Evolutionary conservation across 2,329 filamentous ascomycete species (phyloP).

Genomic region (Scytalidium sp.): DNA sequence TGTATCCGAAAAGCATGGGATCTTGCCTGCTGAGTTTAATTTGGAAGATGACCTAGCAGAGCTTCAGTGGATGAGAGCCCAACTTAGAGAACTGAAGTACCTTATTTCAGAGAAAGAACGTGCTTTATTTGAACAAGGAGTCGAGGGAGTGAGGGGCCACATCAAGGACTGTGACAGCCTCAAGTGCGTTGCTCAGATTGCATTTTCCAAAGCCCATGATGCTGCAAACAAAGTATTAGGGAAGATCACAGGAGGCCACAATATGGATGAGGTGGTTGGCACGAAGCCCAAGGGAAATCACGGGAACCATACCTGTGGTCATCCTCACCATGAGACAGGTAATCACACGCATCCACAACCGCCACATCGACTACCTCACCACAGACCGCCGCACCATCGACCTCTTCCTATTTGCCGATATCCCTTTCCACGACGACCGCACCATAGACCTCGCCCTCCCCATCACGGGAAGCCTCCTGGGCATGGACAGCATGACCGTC

Average conservation of each 20-base stretch:
- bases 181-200: conserved; percentile 39
- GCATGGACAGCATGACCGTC: conserved; percentile 1
- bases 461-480: conserved; percentile 6
- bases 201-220: conserved; percentile 37
- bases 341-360: conserved; percentile 20
- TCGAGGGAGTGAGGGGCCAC: conserved; percentile 30
- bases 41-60: conserved; percentile 42
- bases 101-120: conserved; percentile 40
- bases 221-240: conserved; percentile 31
- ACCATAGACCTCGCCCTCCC: conserved; percentile 5
- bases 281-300: no score
- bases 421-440: conserved; percentile 19
- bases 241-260: conserved; percentile 18
- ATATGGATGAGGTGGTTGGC: conserved; percentile 10
- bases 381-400: conserved; percentile 22
- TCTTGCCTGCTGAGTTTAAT: no score
- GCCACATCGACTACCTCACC: conserved; percentile 27
- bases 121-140: conserved; percentile 27
- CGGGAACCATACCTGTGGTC: conserved; percentile 23
- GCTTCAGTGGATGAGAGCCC: conserved; percentile 39
- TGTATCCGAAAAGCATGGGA: conserved; percentile 7
- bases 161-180: conserved; percentile 36
- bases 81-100: conserved; percentile 38
- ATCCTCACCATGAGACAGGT: conserved; percentile 10
- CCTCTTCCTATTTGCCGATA: conserved; percentile 26